These are phyloP conservation scores for Sergeia podlipaevii DNA, from an alignment of 208 protist genomes.

Conservation along the genomic window DNA sequence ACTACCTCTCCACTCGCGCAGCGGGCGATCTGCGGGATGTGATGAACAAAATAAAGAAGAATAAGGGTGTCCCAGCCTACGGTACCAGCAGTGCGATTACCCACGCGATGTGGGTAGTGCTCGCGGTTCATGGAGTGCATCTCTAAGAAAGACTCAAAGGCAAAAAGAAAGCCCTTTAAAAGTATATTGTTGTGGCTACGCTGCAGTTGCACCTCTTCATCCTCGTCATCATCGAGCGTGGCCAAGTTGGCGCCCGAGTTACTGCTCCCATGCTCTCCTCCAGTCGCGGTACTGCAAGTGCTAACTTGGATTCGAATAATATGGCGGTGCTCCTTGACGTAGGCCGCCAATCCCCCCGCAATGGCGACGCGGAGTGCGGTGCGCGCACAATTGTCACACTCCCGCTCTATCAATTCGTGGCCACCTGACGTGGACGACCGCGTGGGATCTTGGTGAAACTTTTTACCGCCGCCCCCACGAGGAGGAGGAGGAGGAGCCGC, in stretches of 20 bases:
- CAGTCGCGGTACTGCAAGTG: not conserved
- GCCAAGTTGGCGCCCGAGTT: not conserved
- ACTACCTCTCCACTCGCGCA: constrained; percentile 52
- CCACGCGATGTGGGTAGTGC: constrained; percentile 53
- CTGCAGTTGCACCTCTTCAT: constrained; percentile 16
- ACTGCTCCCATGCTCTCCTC: not conserved
- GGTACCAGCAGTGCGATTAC: constrained; percentile 51
- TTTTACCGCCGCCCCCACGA: not conserved
- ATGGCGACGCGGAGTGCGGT: constrained; percentile 48
- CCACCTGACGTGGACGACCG: too few species aligned
- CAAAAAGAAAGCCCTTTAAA: constrained; percentile 58
- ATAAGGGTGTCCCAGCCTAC: constrained; percentile 87
- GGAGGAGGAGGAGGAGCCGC: not conserved
- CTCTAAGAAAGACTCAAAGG: constrained; percentile 76
- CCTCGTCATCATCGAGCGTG: not conserved
- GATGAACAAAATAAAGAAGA: constrained; percentile 75
- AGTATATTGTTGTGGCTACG: constrained; percentile 46
- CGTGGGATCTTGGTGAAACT: too few species aligned
- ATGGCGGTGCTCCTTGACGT: constrained; percentile 16
- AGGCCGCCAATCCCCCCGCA: constrained; percentile 49
- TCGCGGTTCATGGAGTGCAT: constrained; percentile 64
- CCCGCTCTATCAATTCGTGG: constrained; percentile 16
- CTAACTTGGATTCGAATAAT: not conserved
- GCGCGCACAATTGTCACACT: constrained; percentile 42
- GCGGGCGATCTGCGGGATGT: constrained; percentile 62